phyloP scores from a whole-genome alignment of 192 early-diverging fungal species.

The Mortierella antarctica region DNA sequence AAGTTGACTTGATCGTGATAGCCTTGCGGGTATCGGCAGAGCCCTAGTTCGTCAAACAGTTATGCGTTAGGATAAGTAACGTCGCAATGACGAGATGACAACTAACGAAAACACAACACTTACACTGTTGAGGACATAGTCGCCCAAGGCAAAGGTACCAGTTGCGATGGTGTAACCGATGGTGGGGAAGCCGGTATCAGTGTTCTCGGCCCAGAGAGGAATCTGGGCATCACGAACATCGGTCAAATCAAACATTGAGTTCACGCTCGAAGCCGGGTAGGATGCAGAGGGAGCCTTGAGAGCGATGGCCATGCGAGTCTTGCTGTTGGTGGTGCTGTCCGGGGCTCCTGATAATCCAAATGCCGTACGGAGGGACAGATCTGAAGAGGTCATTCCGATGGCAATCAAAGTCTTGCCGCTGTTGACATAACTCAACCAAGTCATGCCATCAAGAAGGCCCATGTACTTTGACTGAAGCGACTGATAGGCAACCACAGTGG shows the following conservation, averaged over 20 bases:
- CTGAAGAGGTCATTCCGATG: constrained; percentile 20
- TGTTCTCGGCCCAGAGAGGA: background rate
- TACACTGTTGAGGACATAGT: background rate
- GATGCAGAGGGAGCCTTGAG: constrained; percentile 7
- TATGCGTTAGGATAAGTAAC: background rate
- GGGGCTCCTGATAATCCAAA: constrained; percentile 13
- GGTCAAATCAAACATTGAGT: constrained; percentile 10
- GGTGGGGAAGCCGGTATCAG: constrained; percentile 9
- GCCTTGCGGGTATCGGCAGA: background rate
- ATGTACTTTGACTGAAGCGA: constrained; percentile 11
- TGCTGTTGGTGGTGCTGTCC: constrained; percentile 5
- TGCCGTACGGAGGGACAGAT: background rate
- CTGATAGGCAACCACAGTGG: constrained; percentile 23
- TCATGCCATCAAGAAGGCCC: background rate
- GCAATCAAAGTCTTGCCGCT: constrained; percentile 24
- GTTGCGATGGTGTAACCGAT: constrained; percentile 9
- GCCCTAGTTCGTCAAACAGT: background rate
- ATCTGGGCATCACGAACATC: constrained; percentile 17
- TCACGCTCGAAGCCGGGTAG: constrained; percentile 13
- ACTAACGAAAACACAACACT: too few relatives aligned
- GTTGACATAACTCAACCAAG: constrained; percentile 12
- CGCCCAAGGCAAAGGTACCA: background rate
- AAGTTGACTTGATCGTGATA: constrained; percentile 12
- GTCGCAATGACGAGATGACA: too few relatives aligned
- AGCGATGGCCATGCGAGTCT: background rate